Conservation (phyloP, 805 yeast genomes). For the Saturnispora bothae region DNA sequence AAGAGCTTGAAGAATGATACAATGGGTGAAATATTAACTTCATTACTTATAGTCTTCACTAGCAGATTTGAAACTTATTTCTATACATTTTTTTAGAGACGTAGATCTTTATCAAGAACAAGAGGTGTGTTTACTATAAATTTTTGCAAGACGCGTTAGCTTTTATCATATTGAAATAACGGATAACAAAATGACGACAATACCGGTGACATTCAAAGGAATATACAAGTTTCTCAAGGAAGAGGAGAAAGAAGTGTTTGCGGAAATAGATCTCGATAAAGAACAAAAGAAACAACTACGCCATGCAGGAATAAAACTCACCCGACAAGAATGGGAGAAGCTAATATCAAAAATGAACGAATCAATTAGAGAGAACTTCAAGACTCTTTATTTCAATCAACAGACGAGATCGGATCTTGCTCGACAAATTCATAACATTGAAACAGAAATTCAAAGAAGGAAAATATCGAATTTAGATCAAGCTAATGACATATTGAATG, state of each 20-base stretch:
- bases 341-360: conserved; percentile 6
- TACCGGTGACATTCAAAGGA: conserved; percentile 18
- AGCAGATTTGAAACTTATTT: no score
- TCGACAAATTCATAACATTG: conserved; percentile 22
- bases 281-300: conserved; percentile 8
- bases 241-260: conserved; percentile 16
- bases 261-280: conserved; percentile 15
- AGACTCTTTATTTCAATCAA: conserved; percentile 18
- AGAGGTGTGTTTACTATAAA: no score
- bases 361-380: conserved; percentile 12
- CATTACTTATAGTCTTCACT: no score
- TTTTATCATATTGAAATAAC: not conserved
- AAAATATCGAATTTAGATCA: conserved; percentile 17
- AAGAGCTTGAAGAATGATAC: no score
- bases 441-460: conserved; percentile 11
- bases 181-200: conserved; percentile 1
- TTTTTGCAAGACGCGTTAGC: no score
- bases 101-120: no score
- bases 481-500: conserved; percentile 21
- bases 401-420: conserved; percentile 24
- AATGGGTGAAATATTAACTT: no score
- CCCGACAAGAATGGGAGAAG: conserved; percentile 7
- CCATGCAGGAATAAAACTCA: conserved; percentile 7
- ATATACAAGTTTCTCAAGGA: conserved; percentile 18
- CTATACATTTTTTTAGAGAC: no score